Evolutionary conservation across 2,329 filamentous ascomycete genomes (phyloP).

Genomic region (Alternaria conjuncta): DNA sequence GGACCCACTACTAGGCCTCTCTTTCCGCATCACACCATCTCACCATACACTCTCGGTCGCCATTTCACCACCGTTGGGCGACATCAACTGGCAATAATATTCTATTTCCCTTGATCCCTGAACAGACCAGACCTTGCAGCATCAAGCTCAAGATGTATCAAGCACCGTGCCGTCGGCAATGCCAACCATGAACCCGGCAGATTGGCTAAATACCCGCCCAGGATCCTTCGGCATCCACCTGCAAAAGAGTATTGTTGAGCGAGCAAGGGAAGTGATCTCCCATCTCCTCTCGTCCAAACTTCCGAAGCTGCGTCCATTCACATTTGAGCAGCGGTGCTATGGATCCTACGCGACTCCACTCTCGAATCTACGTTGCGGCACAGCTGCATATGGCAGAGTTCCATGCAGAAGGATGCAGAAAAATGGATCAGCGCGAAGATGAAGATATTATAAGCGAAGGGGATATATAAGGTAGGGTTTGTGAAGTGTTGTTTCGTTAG

Average conservation of each 20-base stretch:
- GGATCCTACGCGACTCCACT: background rate
- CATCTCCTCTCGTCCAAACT: background rate
- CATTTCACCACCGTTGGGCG: background rate
- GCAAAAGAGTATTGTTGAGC: background rate
- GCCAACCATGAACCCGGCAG: background rate
- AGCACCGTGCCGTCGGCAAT: background rate
- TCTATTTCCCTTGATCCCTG: background rate
- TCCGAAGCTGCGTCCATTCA: background rate
- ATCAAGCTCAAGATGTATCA: background rate
- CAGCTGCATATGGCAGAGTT: background rate
- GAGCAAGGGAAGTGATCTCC: background rate
- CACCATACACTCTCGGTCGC: background rate
- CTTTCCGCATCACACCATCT: background rate
- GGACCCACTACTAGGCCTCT: background rate
- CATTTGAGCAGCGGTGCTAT: background rate
- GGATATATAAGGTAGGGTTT: background rate
- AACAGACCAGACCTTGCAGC: background rate
- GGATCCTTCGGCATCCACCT: background rate
- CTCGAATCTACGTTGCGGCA: background rate
- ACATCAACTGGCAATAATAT: too few species aligned
- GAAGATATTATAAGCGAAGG: background rate
- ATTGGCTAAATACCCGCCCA: background rate
- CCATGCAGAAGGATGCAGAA: background rate
- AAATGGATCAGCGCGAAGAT: background rate
- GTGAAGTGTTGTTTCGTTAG: background rate